Evolutionary conservation across 257 asterid species (phyloP), one percentile per base, ranked within the genome.

Genomic region (Mentha longifolia): DNA sequence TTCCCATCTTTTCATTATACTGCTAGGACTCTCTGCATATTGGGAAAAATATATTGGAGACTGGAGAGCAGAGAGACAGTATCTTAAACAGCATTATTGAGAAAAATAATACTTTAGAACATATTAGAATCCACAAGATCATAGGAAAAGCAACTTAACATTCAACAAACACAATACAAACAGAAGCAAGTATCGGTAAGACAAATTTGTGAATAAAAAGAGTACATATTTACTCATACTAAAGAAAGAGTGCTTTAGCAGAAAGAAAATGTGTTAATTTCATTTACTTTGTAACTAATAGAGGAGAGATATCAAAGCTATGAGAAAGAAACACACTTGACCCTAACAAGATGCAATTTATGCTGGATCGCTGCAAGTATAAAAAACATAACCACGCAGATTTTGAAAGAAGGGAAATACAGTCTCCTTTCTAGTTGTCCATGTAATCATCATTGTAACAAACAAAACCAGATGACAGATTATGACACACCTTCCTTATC

Each of bases 401-500:
- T 39, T 57, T 63, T 46, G 47, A 56, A 70, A 66, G 67, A 68
- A 67, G 20, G 70, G 46, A 46, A 61, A 55, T 13, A 64, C 25
- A 71, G 67, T 70, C 42, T 41, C 65, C 6, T 22, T 62, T 16
- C 22, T 28, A 61, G 10, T 15, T 1, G 61, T 47, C 62, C 72
- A 62, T 67, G 43, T 31, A 41, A 54, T 67, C 35, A 62, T 66
- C 51, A 35, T 57, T 65, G 30, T 11, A 67, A 47, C 17, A 65
- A 65, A 54, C 37, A 31, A 51, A 64, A 58, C 43, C 73, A 52
- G 12, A 60, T 20, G 49, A 60, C 7, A 43, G 61, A 68, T 57
- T 54, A 76, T 64, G 58, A 16, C 79, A 54, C 46, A 87, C 96
- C 94, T 85, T 65, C 74, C 57, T 68, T 67, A 55, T 78, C 16